These are phyloP conservation scores for Anthostomella pinea DNA, from an alignment of 2,329 filamentous ascomycete genomes.

Conservation along the genomic window DNA sequence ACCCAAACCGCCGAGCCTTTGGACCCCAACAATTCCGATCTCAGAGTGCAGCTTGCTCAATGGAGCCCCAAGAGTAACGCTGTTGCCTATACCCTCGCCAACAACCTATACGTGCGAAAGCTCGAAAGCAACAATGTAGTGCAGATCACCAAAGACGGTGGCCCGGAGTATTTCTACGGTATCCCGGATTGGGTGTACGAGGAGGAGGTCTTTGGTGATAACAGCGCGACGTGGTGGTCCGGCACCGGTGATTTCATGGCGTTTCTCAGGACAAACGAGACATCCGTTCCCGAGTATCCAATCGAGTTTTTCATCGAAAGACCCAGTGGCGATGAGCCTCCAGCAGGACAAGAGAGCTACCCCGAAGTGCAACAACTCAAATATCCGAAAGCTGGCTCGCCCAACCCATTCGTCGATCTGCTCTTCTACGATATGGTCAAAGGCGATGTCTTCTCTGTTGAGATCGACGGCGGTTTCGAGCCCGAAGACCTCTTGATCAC, in stretches of 20 bases:
- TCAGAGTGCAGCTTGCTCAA: conserved; percentile 74
- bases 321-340: conserved; percentile 70
- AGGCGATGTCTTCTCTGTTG: conserved; percentile 74
- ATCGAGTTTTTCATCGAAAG: conserved; percentile 90
- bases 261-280: conserved; percentile 92
- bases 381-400: conserved; percentile 92
- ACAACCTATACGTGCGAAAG: conserved; percentile 83
- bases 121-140: conserved; percentile 54
- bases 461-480: conserved; percentile 72
- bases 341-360: conserved; percentile 76
- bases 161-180: conserved; percentile 87
- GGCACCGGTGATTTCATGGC: conserved; percentile 84
- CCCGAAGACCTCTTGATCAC: conserved; percentile 87
- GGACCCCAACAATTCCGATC: conserved; percentile 63
- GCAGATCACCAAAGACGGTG: conserved; percentile 83
- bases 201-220: conserved; percentile 73
- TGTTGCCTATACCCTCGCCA: conserved; percentile 83
- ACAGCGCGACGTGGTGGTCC: conserved; percentile 94
- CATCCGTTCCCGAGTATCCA: conserved; percentile 84
- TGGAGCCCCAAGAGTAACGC: conserved; percentile 89
- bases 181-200: conserved; percentile 98
- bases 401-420: conserved; percentile 86
- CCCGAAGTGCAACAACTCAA: conserved; percentile 91
- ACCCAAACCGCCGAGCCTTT: conserved; percentile 75
- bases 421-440: conserved; percentile 83